Percentiles rank a stretch among this genome's conserved stretches.
Conservation (phyloP, 495 filamentous ascomycete genomes). For the Terfezia boudieri region DNA sequence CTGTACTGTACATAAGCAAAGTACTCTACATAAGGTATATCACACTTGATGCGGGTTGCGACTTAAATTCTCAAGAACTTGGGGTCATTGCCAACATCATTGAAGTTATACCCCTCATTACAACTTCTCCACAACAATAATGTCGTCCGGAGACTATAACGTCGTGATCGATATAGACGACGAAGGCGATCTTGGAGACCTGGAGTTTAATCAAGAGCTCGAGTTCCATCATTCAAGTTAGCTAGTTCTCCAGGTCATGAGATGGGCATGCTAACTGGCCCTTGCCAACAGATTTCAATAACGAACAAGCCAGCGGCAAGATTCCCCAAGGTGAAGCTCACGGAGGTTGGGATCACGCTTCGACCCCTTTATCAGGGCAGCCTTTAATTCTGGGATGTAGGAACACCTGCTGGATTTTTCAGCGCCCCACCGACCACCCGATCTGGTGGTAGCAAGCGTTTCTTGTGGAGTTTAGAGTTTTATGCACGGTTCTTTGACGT, state of each 20-base stretch:
- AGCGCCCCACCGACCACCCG: constrained; percentile 12
- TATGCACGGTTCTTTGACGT: constrained; percentile 98
- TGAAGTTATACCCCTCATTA: too few relatives aligned
- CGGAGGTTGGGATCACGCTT: constrained; percentile 15
- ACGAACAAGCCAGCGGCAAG: constrained; percentile 18
- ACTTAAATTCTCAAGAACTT: too few relatives aligned
- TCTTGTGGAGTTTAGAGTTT: constrained; percentile 78
- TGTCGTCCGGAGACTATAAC: constrained; percentile 59
- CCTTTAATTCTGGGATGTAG: constrained; percentile 33
- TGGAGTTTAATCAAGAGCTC: constrained; percentile 92
- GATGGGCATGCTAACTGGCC: constrained; percentile 5
- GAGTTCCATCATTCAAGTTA: constrained; percentile 89
- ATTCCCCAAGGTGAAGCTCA: constrained; percentile 13
- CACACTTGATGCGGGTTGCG: too few relatives aligned
- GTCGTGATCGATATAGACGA: constrained; percentile 93
- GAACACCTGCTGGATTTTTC: constrained; percentile 37
- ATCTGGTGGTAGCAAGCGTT: constrained; percentile 44
- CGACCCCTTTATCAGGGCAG: constrained; percentile 30
- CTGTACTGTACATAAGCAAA: too few relatives aligned
- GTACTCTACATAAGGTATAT: too few relatives aligned
- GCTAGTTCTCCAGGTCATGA: too few relatives aligned
- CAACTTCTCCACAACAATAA: background rate
- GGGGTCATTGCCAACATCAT: too few relatives aligned
- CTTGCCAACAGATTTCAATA: constrained; percentile 15
- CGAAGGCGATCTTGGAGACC: constrained; percentile 96